Conservation (phyloP, 495 filamentous ascomycete species). For the Parachaetomium inaequale region DNA sequence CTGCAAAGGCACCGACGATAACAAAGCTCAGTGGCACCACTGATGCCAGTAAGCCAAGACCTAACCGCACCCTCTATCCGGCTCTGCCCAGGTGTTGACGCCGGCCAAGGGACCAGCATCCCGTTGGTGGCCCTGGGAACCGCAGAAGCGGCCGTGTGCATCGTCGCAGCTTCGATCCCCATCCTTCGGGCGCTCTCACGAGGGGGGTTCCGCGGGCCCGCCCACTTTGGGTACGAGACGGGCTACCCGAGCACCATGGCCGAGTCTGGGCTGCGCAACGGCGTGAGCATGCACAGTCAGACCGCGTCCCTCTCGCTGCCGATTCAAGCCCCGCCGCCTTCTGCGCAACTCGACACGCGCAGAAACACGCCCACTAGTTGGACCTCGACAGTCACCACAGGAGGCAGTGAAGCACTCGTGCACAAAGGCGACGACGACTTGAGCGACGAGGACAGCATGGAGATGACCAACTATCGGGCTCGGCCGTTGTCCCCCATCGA, state of each 20-base stretch:
- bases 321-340: neutral
- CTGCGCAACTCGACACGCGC: neutral
- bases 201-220: slow-evolving; percentile 5
- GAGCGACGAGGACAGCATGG: slow-evolving; percentile 24
- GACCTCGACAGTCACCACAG: slow-evolving; percentile 15
- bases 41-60: slow-evolving; percentile 16
- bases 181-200: slow-evolving; percentile 34
- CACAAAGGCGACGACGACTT: slow-evolving; percentile 3
- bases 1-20: slow-evolving; percentile 28
- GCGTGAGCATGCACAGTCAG: neutral
- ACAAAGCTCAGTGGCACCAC: slow-evolving; percentile 1
- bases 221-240: slow-evolving; percentile 20
- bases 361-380: neutral
- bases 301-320: neutral
- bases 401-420: slow-evolving; percentile 4
- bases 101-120: slow-evolving; percentile 14
- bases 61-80: too few relatives aligned
- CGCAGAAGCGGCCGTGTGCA: slow-evolving; percentile 36
- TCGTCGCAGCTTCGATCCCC: slow-evolving; percentile 38
- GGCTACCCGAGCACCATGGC: slow-evolving; percentile 18
- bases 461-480: slow-evolving; percentile 23
- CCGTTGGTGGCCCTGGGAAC: slow-evolving; percentile 26
- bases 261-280: slow-evolving; percentile 8
- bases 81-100: too few relatives aligned
- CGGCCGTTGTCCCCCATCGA: slow-evolving; percentile 22